Conservation (phyloP, 352 stramenopile genomes). For the Elongisporangium prolatum region DNA sequence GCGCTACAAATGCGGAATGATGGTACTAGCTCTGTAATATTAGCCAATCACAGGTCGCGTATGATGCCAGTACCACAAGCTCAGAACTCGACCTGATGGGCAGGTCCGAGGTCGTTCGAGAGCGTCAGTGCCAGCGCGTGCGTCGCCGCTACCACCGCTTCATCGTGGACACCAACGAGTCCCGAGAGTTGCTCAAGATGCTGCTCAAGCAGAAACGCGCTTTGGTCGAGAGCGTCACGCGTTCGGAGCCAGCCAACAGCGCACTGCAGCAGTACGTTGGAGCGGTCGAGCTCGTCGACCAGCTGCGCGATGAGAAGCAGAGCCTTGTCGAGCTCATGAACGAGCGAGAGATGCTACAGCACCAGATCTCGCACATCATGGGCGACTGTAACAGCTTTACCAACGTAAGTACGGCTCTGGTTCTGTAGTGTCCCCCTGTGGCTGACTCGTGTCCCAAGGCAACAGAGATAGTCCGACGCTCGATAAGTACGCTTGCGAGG, state of each 20-base stretch:
- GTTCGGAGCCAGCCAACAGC: not conserved
- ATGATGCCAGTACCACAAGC: too few relatives aligned
- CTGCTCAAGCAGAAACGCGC: not conserved
- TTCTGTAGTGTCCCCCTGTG: not conserved
- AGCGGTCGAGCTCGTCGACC: not conserved
- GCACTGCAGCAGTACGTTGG: not conserved
- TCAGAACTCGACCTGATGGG: too few relatives aligned
- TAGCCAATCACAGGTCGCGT: not conserved
- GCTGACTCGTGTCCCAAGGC: not conserved
- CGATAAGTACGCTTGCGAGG: not conserved
- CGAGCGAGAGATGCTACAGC: not conserved
- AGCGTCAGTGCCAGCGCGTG: not conserved
- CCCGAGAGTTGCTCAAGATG: not conserved
- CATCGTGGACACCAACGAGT: not conserved
- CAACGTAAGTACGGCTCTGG: not conserved
- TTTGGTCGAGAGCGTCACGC: not conserved
- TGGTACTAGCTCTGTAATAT: not conserved
- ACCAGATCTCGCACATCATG: not conserved
- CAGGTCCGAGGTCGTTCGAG: not conserved
- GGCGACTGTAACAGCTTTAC: not conserved
- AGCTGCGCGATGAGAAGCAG: not conserved
- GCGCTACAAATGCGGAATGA: too few relatives aligned
- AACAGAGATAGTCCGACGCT: not conserved
- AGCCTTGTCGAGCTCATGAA: not conserved
- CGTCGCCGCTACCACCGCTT: not conserved